Evolutionary conservation across 1,284 basidiomycete genomes (phyloP).

Genomic region (Tilletia indica): DNA sequence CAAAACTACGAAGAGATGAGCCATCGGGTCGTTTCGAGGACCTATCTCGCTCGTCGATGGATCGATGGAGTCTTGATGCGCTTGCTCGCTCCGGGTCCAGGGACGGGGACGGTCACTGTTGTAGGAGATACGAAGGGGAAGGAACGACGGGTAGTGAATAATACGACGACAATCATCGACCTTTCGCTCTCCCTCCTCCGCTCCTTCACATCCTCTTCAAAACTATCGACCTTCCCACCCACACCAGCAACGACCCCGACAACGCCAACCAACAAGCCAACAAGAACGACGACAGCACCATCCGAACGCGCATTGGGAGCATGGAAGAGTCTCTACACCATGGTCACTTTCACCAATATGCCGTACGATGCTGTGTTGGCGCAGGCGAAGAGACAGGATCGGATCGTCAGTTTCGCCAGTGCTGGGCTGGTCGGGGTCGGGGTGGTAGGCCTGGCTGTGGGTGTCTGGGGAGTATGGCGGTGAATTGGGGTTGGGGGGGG

Average conservation of each 20-base stretch:
- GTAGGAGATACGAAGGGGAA: neutral
- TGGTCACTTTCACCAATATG: constrained; percentile 96
- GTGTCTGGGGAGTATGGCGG: constrained; percentile 1
- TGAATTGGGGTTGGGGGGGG: no score
- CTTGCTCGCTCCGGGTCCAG: constrained; percentile 62
- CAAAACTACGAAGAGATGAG: constrained; percentile 96
- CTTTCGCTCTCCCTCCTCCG: neutral
- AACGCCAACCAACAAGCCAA: neutral
- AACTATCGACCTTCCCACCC: neutral
- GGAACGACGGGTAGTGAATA: neutral
- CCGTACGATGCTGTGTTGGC: constrained; percentile 74
- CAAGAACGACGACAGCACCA: neutral
- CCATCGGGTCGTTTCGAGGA: constrained; percentile 77
- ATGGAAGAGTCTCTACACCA: constrained; percentile 91
- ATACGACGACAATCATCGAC: neutral
- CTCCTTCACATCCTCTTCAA: neutral
- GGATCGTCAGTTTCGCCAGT: constrained; percentile 21
- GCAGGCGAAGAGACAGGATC: constrained; percentile 66
- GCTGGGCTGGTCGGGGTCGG: neutral
- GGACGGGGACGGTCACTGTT: neutral
- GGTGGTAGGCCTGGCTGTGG: neutral
- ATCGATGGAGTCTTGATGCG: constrained; percentile 68
- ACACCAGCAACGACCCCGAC: neutral
- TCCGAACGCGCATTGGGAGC: constrained; percentile 57
- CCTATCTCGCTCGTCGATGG: constrained; percentile 76